Evolutionary conservation across 371 early-diverging fungal species (phyloP), one percentile per base, ranked within the genome.

Genomic region (Syncephalastrum sp.): DNA sequence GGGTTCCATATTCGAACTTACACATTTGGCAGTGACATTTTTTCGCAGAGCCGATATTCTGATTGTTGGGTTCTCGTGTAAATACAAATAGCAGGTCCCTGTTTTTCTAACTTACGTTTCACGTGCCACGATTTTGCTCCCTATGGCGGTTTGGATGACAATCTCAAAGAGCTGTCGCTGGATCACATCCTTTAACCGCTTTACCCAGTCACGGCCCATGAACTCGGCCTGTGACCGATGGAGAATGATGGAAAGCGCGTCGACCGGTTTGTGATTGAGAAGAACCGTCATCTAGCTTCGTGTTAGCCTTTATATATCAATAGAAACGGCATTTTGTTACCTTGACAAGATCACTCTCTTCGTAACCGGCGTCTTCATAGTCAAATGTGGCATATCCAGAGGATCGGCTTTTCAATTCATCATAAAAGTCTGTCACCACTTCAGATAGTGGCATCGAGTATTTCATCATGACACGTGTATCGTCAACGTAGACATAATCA

Each of bases 381-480:
- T 96, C 97, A 74, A 96, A 97, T 44, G 84, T 86, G 1, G 97
- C 98, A 73, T 93, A 98, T 0, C 98, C 98, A 41, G 93, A 91
- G 13, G 96, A 89, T 29, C 86, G 75, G 16, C 91, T 89, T 65
- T 97, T 97, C 41, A 98, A 80, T 63, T 89, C 86, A 70, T 97
- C 95, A 70, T 92, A 94, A 70, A 98, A 98, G 64, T 96, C 92
- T 3, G 89, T 90, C 8, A 95, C 91, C 10, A 98, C 88, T 67
- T 98, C 98, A 0, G 93, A 88, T 70, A 95, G 72, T 1, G 99
- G 99, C 24, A 98, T 67, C 48, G 71, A 70, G 64, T 91, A 95
- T 68, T 89, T 91, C 69, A 97, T 79, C 79, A 98, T 82, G 4
- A 95, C 93, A 24, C 96, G 82, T 15, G 74, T 78, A 48, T 94